Base-by-base conservation (phyloP, 352 stramenopile genomes). In the Phytophthora vignae region DNA sequence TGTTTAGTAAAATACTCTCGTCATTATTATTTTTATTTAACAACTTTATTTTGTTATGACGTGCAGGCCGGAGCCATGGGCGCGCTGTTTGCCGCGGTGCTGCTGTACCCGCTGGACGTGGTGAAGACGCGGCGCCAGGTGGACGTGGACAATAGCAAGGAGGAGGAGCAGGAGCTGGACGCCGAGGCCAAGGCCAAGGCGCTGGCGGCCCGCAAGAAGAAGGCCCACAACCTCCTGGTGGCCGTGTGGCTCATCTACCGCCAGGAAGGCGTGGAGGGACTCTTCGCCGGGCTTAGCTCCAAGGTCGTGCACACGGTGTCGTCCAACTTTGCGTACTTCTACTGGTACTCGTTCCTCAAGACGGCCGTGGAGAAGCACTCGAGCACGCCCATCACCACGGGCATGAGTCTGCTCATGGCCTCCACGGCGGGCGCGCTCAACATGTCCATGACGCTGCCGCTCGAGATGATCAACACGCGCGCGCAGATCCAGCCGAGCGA, bases 381-480 rank as follows among this genome's bases (percentile, higher is more conserved):
- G 52, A 75, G 63, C 25, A 79, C 74, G 56, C 64, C 76, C 27
- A 81, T 91, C 42, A 82, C 83, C 55, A 93, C 87, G 12, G 78
- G 82, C 21, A 80, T 88, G 64, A 96, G 91, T 73, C 71, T 97
- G 55, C 65, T 92, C 27, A 78, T 95, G 27, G 90, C 87, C n/a
- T 88, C 89, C 31, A 69, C 87, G 5, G 90, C 90, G 8, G 90
- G 90, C 31, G 89, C 87, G n/a, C 77, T 97, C 49, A 96, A 97
- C 73, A 93, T 95, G 84, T 85, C 78, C 44, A 94, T 97, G 79
- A 97, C 90, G 36, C 78, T 97, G 46, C 90, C 90, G 14, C 71
- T 96, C 40, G 90, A 97, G 67, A 93, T 95, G 78, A 92, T 97
- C 73, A 94, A 93, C 64, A 96, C 90, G 22, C 84, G 85, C 63